These are phyloP conservation scores for Lecanoromycetidae sp. DNA, from an alignment of 2,329 filamentous ascomycete species.

Conservation along the genomic window DNA sequence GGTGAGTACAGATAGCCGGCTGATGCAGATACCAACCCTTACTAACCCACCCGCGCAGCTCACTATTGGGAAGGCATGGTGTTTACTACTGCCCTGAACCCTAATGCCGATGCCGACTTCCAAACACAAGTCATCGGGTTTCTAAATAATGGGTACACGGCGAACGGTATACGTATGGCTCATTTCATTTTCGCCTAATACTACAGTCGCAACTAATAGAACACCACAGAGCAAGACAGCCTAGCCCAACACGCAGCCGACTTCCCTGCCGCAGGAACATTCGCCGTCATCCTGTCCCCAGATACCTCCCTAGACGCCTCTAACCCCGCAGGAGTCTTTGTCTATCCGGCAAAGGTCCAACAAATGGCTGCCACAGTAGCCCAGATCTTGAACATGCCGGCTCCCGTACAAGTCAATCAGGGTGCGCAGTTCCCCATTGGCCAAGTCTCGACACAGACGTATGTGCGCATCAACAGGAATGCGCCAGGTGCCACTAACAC, in stretches of 20 bases:
- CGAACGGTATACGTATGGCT: neutral
- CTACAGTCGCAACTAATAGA: neutral
- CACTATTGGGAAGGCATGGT: neutral
- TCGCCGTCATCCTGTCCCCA: neutral
- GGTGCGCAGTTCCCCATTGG: too few species aligned
- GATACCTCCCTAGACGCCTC: neutral
- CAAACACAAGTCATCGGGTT: neutral
- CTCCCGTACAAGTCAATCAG: neutral
- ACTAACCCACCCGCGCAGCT: neutral
- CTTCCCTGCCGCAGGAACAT: neutral
- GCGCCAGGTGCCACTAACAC: neutral
- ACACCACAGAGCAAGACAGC: neutral
- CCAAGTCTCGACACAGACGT: too few species aligned
- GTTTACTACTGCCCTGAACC: neutral
- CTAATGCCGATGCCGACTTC: neutral
- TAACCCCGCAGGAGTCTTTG: neutral
- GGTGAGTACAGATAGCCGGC: neutral
- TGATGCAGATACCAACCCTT: neutral
- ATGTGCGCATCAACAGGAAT: neutral
- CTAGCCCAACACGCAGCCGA: neutral
- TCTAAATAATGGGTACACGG: neutral
- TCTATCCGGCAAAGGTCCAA: neutral
- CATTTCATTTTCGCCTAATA: neutral
- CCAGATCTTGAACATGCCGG: neutral
- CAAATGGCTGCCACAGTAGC: neutral